Evolutionary conservation across 2,329 filamentous ascomycete genomes (phyloP), one percentile per base, ranked within the genome.

Genomic region (Ascocoryne sarcoides): DNA sequence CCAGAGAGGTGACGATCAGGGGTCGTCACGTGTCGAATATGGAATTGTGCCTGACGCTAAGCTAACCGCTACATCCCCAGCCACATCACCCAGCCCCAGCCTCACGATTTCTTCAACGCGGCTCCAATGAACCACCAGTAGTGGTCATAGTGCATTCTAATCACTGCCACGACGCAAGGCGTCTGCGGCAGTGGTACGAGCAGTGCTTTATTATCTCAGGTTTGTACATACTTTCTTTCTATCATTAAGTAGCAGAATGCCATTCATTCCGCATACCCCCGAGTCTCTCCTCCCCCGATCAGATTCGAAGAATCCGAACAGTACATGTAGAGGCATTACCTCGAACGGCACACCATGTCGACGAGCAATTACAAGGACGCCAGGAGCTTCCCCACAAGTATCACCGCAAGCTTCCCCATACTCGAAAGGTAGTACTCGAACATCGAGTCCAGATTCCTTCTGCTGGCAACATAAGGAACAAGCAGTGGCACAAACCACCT

Each of bases 401-500:
- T 56, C 43, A 50, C 54, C 50, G 36, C 46, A 36, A 45, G 23
- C 7, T 7, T 26, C 23, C 7, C 23, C 23, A 7, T 7, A 7
- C 23, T 26, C 23, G 23, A 26, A 12, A 26, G 23, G 23, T 26
- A 7, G 7, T 26, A 26, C 7, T 12, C 39, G 45, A 44, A 32
- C 33, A 30, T 40, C 43, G 50, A 59, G 37, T 51, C 54, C 36
- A 42, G 60, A 48, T 39, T 59, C 40, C 34, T 95, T 88, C 65
- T 96, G 90, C 68, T 95, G 85, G 83, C 88, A 95, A 61, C 92
- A 98, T 66, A 89, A 85, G 59, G 86, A 92, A 42, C 92, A 98
- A 62, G 50, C 55, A 60, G 14, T 70, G 64, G 45, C 65, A 68
- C 2, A 67, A 67, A 2, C 67, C 65, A 4, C 60, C 61, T 10